Percentiles rank a stretch among this genome's conserved stretches.
These are phyloP conservation scores for Vitis rotundifolia DNA, from an alignment of 164 flowering plant species.

Conservation along the genomic window DNA sequence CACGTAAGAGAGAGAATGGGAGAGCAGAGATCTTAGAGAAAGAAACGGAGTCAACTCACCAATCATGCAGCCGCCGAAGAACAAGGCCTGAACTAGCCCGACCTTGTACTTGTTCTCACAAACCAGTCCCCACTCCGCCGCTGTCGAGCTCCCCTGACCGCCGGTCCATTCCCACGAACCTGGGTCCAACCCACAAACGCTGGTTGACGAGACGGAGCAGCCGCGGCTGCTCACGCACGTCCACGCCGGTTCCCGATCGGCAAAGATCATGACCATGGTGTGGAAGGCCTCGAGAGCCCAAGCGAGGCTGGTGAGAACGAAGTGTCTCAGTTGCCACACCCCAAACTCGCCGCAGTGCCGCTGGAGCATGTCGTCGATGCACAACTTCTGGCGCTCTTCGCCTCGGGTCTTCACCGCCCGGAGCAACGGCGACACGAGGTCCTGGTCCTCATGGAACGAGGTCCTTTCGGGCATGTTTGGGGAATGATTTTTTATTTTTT, in stretches of 20 bases:
- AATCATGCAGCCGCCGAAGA: slow-evolving; percentile 90
- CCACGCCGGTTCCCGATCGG: slow-evolving; percentile 83
- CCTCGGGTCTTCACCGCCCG: not conserved
- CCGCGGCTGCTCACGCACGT: slow-evolving; percentile 34
- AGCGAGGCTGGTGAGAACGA: slow-evolving; percentile 72
- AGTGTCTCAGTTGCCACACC: slow-evolving; percentile 77
- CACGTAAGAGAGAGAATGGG: not conserved
- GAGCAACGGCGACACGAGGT: slow-evolving; percentile 19
- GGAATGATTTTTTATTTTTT: no score
- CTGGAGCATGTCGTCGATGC: slow-evolving; percentile 77
- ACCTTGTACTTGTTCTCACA: slow-evolving; percentile 81
- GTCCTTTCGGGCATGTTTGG: no score
- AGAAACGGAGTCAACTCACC: slow-evolving; percentile 42
- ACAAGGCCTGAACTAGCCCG: slow-evolving; percentile 81
- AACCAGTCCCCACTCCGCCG: slow-evolving; percentile 72
- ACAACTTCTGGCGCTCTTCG: slow-evolving; percentile 34
- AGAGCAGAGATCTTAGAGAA: not conserved
- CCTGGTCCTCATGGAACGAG: not conserved
- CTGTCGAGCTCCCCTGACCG: slow-evolving; percentile 65
- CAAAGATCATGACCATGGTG: slow-evolving; percentile 97
- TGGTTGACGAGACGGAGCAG: slow-evolving; percentile 11
- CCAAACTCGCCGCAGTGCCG: slow-evolving; percentile 85
- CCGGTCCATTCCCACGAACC: slow-evolving; percentile 89
- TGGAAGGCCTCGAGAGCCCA: slow-evolving; percentile 93
- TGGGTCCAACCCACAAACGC: slow-evolving; percentile 53